Percentiles rank a stretch among this genome's conserved stretches.
Evolutionary conservation across 169 alveolate genomes (phyloP).

Genomic region (Eimeria maxima): DNA sequence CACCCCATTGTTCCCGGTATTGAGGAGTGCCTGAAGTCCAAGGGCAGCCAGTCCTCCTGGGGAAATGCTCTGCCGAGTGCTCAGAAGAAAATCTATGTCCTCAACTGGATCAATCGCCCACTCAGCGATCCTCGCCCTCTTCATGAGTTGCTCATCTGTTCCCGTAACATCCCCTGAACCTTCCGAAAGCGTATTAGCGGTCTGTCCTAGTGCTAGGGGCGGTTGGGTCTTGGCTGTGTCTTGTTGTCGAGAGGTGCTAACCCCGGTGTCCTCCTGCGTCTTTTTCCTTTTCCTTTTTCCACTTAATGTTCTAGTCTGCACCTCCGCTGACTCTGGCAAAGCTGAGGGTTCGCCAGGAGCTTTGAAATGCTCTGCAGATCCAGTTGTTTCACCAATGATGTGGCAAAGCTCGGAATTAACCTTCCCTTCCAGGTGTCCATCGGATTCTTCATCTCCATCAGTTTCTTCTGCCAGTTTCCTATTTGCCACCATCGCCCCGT

Average conservation of each 20-base stretch:
- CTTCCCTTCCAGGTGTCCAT: neutral
- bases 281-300: neutral
- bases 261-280: neutral
- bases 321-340: neutral
- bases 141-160: neutral
- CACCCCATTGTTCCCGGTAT: neutral
- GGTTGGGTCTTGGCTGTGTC: too few species aligned
- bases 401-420: neutral
- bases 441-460: neutral
- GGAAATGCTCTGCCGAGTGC: neutral
- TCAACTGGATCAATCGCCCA: neutral
- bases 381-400: neutral
- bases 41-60: neutral
- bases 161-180: neutral
- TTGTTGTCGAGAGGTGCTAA: neutral
- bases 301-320: neutral
- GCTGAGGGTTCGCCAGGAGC: neutral
- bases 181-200: neutral
- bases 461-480: neutral
- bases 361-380: neutral
- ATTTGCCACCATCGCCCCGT: neutral
- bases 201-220: neutral
- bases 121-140: neutral
- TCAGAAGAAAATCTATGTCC: neutral
- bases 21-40: neutral